phyloP scores from a whole-genome alignment of 2,329 filamentous ascomycete species.

The Xylaria sp. region DNA sequence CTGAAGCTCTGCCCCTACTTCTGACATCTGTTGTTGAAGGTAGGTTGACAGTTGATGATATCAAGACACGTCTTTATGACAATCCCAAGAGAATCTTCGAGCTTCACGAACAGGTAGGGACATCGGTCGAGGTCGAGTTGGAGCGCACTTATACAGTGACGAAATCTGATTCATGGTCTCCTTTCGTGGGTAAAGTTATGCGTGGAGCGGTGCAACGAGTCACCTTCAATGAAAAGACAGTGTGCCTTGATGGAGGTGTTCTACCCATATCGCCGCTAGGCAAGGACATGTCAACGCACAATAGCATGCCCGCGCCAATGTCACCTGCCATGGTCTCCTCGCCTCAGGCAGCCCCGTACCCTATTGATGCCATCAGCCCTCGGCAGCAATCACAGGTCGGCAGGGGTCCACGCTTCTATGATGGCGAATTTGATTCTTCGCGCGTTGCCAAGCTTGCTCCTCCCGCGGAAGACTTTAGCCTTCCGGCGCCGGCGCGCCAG shows the following conservation, averaged over 20 bases:
- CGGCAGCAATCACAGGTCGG: constrained; percentile 51
- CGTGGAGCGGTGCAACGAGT: constrained; percentile 78
- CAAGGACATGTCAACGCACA: constrained; percentile 79
- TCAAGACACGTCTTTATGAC: constrained; percentile 76
- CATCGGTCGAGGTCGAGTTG: constrained; percentile 78
- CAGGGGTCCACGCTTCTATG: constrained; percentile 49
- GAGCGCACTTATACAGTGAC: constrained; percentile 74
- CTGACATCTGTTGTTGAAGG: constrained; percentile 80
- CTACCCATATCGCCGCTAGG: constrained; percentile 67
- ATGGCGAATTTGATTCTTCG: constrained; percentile 49
- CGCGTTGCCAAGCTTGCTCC: constrained; percentile 42
- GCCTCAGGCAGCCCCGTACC: constrained; percentile 51
- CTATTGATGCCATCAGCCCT: constrained; percentile 51
- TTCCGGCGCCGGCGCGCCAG: constrained; percentile 60
- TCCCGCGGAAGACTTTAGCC: constrained; percentile 58
- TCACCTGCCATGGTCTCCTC: constrained; percentile 69
- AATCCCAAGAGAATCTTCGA: constrained; percentile 86
- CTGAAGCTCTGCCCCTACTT: constrained; percentile 77
- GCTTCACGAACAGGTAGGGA: constrained; percentile 80
- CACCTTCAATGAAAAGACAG: constrained; percentile 77
- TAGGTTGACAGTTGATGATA: constrained; percentile 76
- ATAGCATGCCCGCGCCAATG: constrained; percentile 57
- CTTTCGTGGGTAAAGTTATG: constrained; percentile 75
- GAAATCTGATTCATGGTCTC: constrained; percentile 69
- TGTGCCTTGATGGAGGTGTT: constrained; percentile 77